phyloP scores from a whole-genome alignment of 2,329 filamentous ascomycete genomes.

The Colletotrichum agaves region DNA sequence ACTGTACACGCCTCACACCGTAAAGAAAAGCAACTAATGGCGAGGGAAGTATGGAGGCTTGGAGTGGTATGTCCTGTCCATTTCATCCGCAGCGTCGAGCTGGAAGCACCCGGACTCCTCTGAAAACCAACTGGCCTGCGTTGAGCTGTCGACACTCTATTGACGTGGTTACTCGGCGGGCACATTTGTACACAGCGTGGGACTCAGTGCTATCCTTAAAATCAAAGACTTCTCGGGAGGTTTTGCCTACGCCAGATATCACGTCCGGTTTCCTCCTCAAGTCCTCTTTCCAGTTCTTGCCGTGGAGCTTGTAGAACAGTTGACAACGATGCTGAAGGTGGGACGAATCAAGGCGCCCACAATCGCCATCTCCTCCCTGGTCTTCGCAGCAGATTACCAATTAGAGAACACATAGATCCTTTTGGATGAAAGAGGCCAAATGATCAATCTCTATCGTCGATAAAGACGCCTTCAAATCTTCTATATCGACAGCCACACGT shows the following conservation, averaged over 20 bases:
- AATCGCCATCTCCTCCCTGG: constrained; percentile 27
- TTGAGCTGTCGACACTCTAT: constrained; percentile 44
- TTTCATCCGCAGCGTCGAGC: too few relatives aligned
- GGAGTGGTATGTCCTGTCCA: too few relatives aligned
- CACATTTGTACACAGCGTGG: constrained; percentile 46
- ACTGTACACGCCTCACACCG: too few relatives aligned
- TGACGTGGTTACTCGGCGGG: constrained; percentile 41
- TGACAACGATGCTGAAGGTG: constrained; percentile 38
- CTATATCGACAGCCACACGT: constrained; percentile 44
- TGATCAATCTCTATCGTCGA: constrained; percentile 42
- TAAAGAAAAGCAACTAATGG: too few relatives aligned
- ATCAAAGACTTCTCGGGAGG: constrained; percentile 47
- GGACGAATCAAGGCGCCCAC: constrained; percentile 24
- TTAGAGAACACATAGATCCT: constrained; percentile 44
- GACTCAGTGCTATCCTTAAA: constrained; percentile 44
- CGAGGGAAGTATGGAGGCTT: too few relatives aligned
- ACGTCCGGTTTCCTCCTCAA: constrained; percentile 41
- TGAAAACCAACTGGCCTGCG: constrained; percentile 36
- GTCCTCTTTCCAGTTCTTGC: constrained; percentile 35
- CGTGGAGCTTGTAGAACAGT: constrained; percentile 41
- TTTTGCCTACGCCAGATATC: constrained; percentile 43
- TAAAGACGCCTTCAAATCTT: constrained; percentile 39
- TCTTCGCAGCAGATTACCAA: constrained; percentile 43
- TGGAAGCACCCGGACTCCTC: constrained; percentile 42
- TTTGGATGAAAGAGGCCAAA: constrained; percentile 44